Evolutionary conservation across 768 basidiomycete species (phyloP).

Genomic region (Trametes elegans): DNA sequence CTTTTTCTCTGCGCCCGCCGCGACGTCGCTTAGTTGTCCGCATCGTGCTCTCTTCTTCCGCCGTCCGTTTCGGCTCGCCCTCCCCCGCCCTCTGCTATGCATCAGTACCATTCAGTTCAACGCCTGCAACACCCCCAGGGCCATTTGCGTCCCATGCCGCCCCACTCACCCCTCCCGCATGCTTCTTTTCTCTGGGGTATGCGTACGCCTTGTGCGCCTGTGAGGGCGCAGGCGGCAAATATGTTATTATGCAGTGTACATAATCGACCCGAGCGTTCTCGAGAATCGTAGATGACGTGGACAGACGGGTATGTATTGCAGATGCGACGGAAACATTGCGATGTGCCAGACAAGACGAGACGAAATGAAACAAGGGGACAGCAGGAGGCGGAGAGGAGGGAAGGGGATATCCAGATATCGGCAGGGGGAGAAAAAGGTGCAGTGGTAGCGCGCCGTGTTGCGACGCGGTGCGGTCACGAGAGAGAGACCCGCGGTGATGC

Average conservation of each 20-base stretch:
- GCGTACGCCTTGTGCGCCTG: too few species aligned
- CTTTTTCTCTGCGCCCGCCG: not conserved
- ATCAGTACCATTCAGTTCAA: not conserved
- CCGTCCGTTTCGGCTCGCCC: not conserved
- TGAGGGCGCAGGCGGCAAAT: slow-evolving; percentile 10
- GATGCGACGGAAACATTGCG: not conserved
- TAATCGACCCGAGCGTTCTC: slow-evolving; percentile 13
- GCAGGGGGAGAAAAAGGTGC: too few species aligned
- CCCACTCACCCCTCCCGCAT: not conserved
- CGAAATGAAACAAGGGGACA: not conserved
- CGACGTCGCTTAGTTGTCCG: slow-evolving; percentile 3
- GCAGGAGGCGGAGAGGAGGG: not conserved
- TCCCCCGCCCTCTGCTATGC: not conserved
- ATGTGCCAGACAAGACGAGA: not conserved
- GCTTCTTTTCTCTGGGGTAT: too few species aligned
- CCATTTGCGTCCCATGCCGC: not conserved
- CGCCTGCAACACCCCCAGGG: too few species aligned
- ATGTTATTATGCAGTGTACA: slow-evolving; percentile 19
- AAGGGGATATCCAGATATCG: not conserved
- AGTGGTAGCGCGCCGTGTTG: too few species aligned
- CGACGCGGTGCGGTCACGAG: slow-evolving; percentile 8
- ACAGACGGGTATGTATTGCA: not conserved
- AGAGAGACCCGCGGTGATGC: slow-evolving; percentile 14
- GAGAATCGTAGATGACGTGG: slow-evolving; percentile 5
- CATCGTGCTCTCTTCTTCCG: slow-evolving; percentile 3